Percentiles rank a stretch among this genome's conserved stretches.
Evolutionary conservation across 2,329 filamentous ascomycete species (phyloP).

Genomic region (Aspergillus fischeri): DNA sequence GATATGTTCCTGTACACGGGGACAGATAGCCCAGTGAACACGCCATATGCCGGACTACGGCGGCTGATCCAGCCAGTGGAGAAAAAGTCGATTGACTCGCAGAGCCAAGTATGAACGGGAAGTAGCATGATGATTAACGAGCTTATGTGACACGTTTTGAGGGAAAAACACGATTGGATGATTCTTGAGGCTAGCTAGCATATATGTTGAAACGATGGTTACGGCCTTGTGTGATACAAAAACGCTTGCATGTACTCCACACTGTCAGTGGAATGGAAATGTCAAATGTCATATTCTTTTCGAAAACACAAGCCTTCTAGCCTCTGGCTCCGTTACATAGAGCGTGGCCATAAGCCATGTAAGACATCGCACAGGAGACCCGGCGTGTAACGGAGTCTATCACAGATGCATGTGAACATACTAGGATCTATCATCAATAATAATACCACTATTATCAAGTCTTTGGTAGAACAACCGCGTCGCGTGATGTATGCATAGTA

Average conservation of each 20-base stretch:
- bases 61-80: conserved; percentile 38
- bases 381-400: background rate
- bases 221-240: background rate
- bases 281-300: background rate
- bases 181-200: background rate
- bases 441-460: background rate
- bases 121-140: background rate
- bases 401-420: background rate
- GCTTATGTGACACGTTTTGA: background rate
- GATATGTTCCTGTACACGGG: conserved; percentile 67
- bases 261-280: background rate
- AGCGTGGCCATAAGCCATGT: background rate
- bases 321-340: background rate
- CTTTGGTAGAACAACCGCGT: background rate
- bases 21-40: conserved; percentile 63
- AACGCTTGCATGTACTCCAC: background rate
- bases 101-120: conserved; percentile 5
- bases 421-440: background rate
- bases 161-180: background rate
- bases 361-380: background rate
- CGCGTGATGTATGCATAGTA: background rate
- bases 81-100: conserved; percentile 57
- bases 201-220: background rate
- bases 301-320: background rate
- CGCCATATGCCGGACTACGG: conserved; percentile 60